Base-by-base conservation (phyloP, 805 yeast genomes). In the Wickerhamiella nectarea region DNA sequence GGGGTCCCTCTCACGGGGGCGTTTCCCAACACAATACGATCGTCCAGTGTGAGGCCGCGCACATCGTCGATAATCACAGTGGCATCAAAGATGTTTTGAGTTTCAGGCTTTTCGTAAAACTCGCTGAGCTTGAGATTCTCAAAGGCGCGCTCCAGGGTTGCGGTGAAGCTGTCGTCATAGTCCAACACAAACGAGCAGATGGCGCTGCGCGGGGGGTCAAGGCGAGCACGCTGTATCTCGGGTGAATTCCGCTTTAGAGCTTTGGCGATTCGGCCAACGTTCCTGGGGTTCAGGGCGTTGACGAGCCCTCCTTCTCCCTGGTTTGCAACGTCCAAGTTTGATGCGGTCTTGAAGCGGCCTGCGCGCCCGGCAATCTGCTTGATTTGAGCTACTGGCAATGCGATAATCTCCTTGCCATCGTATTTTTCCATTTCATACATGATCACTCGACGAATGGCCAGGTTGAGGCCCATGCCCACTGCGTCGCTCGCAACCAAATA, bases 311-410 rank as follows among this genome's bases (percentile, higher is more conserved):
- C 43, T n/a, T 45, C 53, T 21, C 53, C 52, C 43, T 70, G 68
- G 17, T 68, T 63, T 4, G 77, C 68, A 1, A 70, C 61, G 0
- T 64, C 56, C 63, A 85, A 67, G 21, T 71, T 70, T 11, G 62
- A 15, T 3, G 47, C 64, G 3, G 63, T 65, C 46, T 67, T 71
- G 53, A 65, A 91, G 48, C 98, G 64, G 1, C 98, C 98, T 0
- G 98, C 98, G 49, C 98, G 69, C 1, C 98, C 98, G 3, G 91
- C 96, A 48, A 91, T 89, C 59, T 91, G 98, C 58, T 86, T 87
- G 22, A 80, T 71, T 45, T 78, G 76, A 0, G 95, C 80, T 3
- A 71, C 62, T 0, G 80, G 66, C 24, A 91, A 59, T 1, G 57
- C 57, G 4, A 46, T 38, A 7, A 60, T 61, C 12, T 59, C 61